These are phyloP conservation scores for Pseudogymnoascus sp. DNA, from an alignment of 2,329 filamentous ascomycete species.

Conservation along the genomic window DNA sequence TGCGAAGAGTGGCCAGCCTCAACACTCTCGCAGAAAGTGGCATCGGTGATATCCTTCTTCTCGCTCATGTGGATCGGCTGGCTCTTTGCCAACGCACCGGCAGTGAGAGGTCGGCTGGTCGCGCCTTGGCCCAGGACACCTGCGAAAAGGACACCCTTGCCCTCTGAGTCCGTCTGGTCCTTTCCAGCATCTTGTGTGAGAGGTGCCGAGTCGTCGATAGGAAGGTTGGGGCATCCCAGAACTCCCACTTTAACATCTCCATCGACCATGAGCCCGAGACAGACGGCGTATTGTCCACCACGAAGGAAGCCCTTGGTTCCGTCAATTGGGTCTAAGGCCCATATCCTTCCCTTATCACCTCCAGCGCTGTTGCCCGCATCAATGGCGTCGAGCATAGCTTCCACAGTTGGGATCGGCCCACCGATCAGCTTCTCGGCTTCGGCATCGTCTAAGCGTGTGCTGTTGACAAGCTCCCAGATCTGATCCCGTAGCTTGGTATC, in stretches of 20 bases:
- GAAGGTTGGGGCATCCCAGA: constrained; percentile 90
- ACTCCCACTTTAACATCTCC: constrained; percentile 92
- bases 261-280: constrained; percentile 83
- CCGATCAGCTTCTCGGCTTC: constrained; percentile 60
- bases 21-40: constrained; percentile 94
- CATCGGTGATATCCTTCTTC: constrained; percentile 63
- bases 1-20: constrained; percentile 90
- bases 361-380: constrained; percentile 62
- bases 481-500: constrained; percentile 61
- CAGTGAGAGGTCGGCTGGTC: constrained; percentile 62
- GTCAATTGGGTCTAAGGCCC: constrained; percentile 96
- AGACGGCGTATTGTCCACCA: constrained; percentile 95
- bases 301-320: constrained; percentile 95
- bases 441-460: constrained; percentile 58
- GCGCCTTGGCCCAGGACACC: constrained; percentile 74
- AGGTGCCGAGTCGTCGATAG: constrained; percentile 68
- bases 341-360: constrained; percentile 69
- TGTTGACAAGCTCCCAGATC: constrained; percentile 77
- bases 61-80: constrained; percentile 72
- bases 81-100: constrained; percentile 42
- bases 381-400: constrained; percentile 58
- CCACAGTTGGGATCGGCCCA: constrained; percentile 55
- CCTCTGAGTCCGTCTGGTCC: constrained; percentile 63
- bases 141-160: constrained; percentile 80
- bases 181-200: constrained; percentile 64